Conservation (phyloP, 805 yeast genomes). For the Wickerhamiella occidentalis region DNA sequence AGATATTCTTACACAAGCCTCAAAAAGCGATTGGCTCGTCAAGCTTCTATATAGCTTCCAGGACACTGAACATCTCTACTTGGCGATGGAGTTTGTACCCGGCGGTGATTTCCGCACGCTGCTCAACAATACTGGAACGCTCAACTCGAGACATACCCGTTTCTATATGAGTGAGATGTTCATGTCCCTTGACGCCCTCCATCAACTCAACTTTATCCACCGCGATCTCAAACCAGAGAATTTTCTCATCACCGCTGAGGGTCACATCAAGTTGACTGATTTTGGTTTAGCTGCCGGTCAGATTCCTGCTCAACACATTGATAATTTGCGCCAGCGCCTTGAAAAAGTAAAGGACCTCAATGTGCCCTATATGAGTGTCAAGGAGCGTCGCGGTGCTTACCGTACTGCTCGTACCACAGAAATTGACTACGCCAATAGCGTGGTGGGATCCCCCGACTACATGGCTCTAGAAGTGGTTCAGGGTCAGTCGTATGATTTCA, state of each 20-base stretch:
- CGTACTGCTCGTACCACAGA: conserved; percentile 60
- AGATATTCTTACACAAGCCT: conserved; percentile 81
- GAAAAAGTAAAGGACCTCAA: conserved; percentile 67
- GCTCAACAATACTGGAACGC: conserved; percentile 80
- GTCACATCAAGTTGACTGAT: conserved; percentile 88
- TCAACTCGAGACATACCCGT: conserved; percentile 90
- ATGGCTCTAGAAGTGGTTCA: conserved; percentile 97
- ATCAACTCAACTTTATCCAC: conserved; percentile 90
- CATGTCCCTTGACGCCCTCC: conserved; percentile 83
- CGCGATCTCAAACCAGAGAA: conserved; percentile 95
- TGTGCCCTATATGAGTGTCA: conserved; percentile 57
- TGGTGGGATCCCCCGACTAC: conserved; percentile 97
- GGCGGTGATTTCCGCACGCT: conserved; percentile 97
- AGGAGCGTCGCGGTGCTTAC: conserved; percentile 79
- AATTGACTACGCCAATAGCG: conserved; percentile 80
- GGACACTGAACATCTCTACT: conserved; percentile 73
- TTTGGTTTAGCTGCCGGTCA: conserved; percentile 97
- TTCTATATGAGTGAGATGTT: conserved; percentile 96
- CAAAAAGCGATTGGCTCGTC: conserved; percentile 92
- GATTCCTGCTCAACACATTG: conserved; percentile 83
- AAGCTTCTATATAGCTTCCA: conserved; percentile 90
- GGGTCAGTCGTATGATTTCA: conserved; percentile 85
- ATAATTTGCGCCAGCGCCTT: conserved; percentile 62
- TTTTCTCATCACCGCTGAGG: conserved; percentile 76
- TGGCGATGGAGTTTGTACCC: conserved; percentile 99